Percentiles rank a stretch among this genome's conserved stretches.
Conservation (phyloP, 2,329 filamentous ascomycete species). For the Microcyclospora tardicrescens region DNA sequence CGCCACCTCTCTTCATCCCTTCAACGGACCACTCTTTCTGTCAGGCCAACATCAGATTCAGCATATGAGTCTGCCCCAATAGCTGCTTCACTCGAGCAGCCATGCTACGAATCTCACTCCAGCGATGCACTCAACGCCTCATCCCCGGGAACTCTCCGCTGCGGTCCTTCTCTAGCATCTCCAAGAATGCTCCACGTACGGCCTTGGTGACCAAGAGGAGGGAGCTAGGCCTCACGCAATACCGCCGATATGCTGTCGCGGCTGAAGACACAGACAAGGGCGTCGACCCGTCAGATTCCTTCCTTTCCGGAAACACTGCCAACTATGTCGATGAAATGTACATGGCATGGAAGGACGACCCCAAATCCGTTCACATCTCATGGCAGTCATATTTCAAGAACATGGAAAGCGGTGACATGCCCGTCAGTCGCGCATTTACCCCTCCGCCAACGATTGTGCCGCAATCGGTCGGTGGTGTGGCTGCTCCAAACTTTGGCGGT, state of each 20-base stretch:
- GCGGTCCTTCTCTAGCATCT: conserved; percentile 31
- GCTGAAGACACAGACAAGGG: conserved; percentile 47
- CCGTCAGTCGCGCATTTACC: conserved; percentile 91
- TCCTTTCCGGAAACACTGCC: conserved; percentile 90
- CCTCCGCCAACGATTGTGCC: conserved; percentile 88
- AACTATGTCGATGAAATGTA: conserved; percentile 99
- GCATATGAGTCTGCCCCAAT: no score
- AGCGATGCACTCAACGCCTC: conserved; percentile 53
- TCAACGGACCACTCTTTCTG: no score
- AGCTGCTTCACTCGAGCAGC: no score
- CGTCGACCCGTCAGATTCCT: conserved; percentile 83
- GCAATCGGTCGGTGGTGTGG: conserved; percentile 63
- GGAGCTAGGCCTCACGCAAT: conserved; percentile 33
- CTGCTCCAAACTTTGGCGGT: conserved; percentile 56
- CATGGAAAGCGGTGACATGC: conserved; percentile 97
- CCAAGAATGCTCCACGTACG: conserved; percentile 24
- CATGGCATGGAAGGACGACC: conserved; percentile 89
- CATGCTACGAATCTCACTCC: conserved; percentile 62
- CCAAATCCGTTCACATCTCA: conserved; percentile 86
- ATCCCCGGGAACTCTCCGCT: conserved; percentile 38
- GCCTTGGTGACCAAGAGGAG: conserved; percentile 36
- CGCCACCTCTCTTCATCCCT: no score
- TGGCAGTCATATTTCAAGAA: conserved; percentile 99
- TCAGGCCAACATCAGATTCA: no score
- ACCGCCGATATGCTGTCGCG: conserved; percentile 45